A percentile compares a stretch with the other conserved stretches of the same genome.
These are phyloP conservation scores for Spirogloea muscicola DNA, from an alignment of 139 green algal genomes.

Conservation along the genomic window DNA sequence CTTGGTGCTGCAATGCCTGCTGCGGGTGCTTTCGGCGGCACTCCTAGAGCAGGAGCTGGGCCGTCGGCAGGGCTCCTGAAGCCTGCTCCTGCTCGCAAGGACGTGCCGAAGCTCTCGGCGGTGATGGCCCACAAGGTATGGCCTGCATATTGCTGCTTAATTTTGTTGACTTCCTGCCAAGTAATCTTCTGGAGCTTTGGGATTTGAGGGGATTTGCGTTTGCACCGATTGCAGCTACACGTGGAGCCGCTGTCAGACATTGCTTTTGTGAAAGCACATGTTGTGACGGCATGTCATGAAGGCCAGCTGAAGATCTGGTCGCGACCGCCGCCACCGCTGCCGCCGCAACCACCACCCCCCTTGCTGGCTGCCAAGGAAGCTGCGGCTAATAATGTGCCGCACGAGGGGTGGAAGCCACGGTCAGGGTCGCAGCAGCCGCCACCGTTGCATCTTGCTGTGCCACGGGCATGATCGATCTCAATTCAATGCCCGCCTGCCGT, in stretches of 20 bases:
- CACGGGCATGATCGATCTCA: too few relatives aligned
- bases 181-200: too few relatives aligned
- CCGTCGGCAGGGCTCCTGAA: conserved; percentile 42
- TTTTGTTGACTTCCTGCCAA: too few relatives aligned
- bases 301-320: conserved; percentile 61
- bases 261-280: conserved; percentile 53
- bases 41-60: not conserved
- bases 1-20: not conserved
- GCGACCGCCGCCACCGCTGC: conserved; percentile 53
- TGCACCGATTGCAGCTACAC: conserved; percentile 61
- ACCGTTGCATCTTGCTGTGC: too few relatives aligned
- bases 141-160: too few relatives aligned
- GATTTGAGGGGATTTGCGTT: too few relatives aligned
- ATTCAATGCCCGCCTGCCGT: too few relatives aligned
- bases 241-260: conserved; percentile 69
- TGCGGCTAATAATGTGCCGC: too few relatives aligned
- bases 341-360: too few relatives aligned
- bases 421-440: too few relatives aligned
- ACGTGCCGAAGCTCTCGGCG: conserved; percentile 64
- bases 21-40: not conserved
- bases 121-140: conserved; percentile 55
- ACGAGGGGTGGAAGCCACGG: too few relatives aligned
- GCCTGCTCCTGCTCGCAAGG: conserved; percentile 51
- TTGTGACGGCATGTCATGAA: conserved; percentile 62
- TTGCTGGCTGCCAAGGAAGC: too few relatives aligned